Conservation (phyloP, 2,329 filamentous ascomycete genomes). For the Myriosclerotinia scirpicola region DNA sequence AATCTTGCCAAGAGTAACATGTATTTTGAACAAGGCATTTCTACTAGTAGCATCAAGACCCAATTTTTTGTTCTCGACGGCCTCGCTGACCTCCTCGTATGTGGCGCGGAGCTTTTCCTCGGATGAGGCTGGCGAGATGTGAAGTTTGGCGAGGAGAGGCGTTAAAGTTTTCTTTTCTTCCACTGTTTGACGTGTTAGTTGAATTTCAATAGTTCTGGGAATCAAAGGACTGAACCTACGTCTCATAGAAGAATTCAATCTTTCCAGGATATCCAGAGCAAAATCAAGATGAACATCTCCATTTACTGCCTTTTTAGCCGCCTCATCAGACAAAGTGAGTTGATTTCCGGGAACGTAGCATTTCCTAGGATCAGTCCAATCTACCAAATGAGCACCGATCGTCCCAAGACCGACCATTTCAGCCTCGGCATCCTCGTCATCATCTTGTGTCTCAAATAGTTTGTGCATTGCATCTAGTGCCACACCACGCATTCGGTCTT, state of each 20-base stretch:
- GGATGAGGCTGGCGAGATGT: slow-evolving; percentile 67
- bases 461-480: slow-evolving; percentile 73
- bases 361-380: slow-evolving; percentile 94
- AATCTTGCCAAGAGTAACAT: slow-evolving; percentile 66
- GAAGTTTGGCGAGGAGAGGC: slow-evolving; percentile 76
- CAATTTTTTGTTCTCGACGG: slow-evolving; percentile 59
- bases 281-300: slow-evolving; percentile 80
- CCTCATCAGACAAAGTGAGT: slow-evolving; percentile 50
- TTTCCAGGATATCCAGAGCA: slow-evolving; percentile 74
- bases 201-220: not conserved
- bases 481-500: slow-evolving; percentile 74
- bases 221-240: slow-evolving; percentile 53
- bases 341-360: slow-evolving; percentile 54
- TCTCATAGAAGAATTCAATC: slow-evolving; percentile 63
- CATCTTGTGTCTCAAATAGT: slow-evolving; percentile 70
- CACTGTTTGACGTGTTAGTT: slow-evolving; percentile 48
- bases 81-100: slow-evolving; percentile 58
- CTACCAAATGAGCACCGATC: slow-evolving; percentile 79
- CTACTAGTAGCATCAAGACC: slow-evolving; percentile 60
- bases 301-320: slow-evolving; percentile 63
- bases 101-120: slow-evolving; percentile 58
- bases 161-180: slow-evolving; percentile 85
- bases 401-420: slow-evolving; percentile 77
- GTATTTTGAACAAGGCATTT: slow-evolving; percentile 67
- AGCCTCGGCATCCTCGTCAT: slow-evolving; percentile 71